Base-by-base conservation (phyloP, 1,139 yeast genomes). In the Saccharomyces pastorianus region DNA sequence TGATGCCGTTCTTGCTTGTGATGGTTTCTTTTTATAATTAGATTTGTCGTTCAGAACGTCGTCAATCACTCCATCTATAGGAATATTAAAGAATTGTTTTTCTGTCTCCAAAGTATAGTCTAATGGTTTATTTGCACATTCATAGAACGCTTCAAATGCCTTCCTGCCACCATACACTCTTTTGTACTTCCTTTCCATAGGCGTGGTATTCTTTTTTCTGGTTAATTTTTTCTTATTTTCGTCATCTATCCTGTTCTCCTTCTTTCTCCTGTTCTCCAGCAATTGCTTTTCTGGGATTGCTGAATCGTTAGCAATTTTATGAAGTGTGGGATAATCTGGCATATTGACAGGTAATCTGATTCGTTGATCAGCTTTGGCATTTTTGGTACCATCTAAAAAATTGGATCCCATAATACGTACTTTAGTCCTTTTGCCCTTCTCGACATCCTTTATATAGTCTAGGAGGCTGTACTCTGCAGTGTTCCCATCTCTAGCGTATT, bases 61-160 rank as follows among this genome's bases (percentile, higher is more conserved):
- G 42, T 31, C 47, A 50, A 32, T 34, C 38, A 49, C 23, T 47
- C 26, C 13, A 42, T 49, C 48, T 51, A 32, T 13, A 17, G 44
- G 44, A 20, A 38, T 38, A 38, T 38, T 38, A 17, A 38, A 38
- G n/a, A 38, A 38, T 38, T 38, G 44, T 11, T 38, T 27, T 31
- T 50, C 46, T 14, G 47, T 46, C 38, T 46, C 46, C 31, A 32
- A 32, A 38, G 49, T 34, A 28, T 46, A 49, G 25, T 32, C 50
- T 47, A 48, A 47, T 62, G 60, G n/a, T 59, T 57, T 47, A 52
- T 67, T 70, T 41, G 69, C 48, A 5, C 59, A 61, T 41, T 64
- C 64, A 53, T 72, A 70, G 46, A 73, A 58, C 11, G 55, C 54
- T 28, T 68, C 71, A 20, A 64, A 60, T 5, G 73, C 71, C 28